These are phyloP conservation scores for Rhizophlyctis rosea DNA, from an alignment of 192 early-diverging fungal species.

Conservation along the genomic window DNA sequence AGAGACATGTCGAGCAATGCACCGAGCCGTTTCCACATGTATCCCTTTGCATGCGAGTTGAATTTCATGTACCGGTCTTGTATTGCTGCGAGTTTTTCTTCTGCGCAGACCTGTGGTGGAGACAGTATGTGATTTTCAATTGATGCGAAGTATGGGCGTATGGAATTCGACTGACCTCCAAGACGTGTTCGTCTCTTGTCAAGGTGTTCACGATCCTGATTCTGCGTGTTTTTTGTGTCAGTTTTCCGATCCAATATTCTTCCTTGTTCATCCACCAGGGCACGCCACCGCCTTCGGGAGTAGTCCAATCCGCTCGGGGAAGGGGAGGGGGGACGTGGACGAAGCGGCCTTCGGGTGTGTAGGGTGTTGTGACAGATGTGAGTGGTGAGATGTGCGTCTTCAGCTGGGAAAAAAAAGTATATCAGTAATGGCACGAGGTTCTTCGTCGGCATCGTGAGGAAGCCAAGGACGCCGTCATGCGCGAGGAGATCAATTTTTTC, in stretches of 20 bases:
- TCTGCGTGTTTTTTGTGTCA: conserved; percentile 45
- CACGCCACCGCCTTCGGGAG: background rate
- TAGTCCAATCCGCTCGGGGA: conserved; percentile 41
- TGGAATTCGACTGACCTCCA: conserved; percentile 37
- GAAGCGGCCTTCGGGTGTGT: conserved; percentile 53
- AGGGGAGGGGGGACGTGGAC: conserved; percentile 48
- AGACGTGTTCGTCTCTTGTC: conserved; percentile 52
- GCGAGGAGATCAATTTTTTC: conserved; percentile 1
- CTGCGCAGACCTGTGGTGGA: conserved; percentile 45
- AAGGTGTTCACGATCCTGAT: conserved; percentile 55
- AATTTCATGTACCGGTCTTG: conserved; percentile 49
- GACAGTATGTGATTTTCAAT: background rate
- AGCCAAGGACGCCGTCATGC: background rate
- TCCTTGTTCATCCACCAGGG: conserved; percentile 58
- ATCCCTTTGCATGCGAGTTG: conserved; percentile 58
- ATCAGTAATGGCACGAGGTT: conserved; percentile 47
- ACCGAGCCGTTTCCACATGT: conserved; percentile 63
- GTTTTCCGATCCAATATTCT: conserved; percentile 47
- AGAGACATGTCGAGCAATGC: conserved; percentile 50
- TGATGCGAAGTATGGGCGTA: too few relatives aligned
- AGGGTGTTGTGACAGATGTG: conserved; percentile 35
- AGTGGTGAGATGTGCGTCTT: conserved; percentile 48
- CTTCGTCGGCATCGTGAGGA: conserved; percentile 29
- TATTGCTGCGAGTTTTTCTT: conserved; percentile 52
- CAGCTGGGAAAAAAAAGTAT: too few relatives aligned